Percentiles rank a stretch among this genome's conserved stretches.
Evolutionary conservation across 805 yeast species (phyloP).

Genomic region (Candida insectorum): DNA sequence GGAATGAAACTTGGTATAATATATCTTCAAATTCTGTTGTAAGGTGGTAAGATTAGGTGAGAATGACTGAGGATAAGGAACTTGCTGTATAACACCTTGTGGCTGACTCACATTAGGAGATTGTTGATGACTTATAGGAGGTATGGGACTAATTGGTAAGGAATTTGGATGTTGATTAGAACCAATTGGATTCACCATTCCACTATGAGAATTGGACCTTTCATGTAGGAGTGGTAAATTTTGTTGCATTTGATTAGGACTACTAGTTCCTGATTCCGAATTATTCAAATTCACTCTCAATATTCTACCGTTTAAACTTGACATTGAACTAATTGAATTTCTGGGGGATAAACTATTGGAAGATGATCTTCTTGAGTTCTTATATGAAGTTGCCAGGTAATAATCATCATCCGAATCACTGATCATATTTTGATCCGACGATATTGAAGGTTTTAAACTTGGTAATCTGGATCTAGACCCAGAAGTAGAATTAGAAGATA

Average conservation of each 20-base stretch:
- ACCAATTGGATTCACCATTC: slow-evolving; percentile 7
- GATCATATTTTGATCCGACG: slow-evolving; percentile 13
- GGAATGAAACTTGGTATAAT: slow-evolving; percentile 42
- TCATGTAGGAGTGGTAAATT: neutral
- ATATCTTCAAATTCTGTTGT: slow-evolving; percentile 34
- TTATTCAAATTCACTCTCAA: slow-evolving; percentile 11
- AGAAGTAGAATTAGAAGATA: slow-evolving; percentile 45
- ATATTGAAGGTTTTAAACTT: slow-evolving; percentile 21
- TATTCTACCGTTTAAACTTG: slow-evolving; percentile 30
- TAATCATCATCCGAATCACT: slow-evolving; percentile 36
- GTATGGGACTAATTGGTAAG: neutral
- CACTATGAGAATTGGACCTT: slow-evolving; percentile 2
- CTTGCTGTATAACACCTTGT: slow-evolving; percentile 5
- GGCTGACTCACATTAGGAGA: slow-evolving; percentile 7
- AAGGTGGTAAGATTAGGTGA: slow-evolving; percentile 14
- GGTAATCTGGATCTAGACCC: slow-evolving; percentile 23
- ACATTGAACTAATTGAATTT: slow-evolving; percentile 28
- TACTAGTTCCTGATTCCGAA: neutral
- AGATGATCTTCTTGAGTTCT: slow-evolving; percentile 13
- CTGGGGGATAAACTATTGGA: slow-evolving; percentile 27
- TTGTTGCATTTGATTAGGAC: neutral
- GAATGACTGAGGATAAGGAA: slow-evolving; percentile 7
- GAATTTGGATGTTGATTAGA: slow-evolving; percentile 6
- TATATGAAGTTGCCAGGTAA: slow-evolving; percentile 23
- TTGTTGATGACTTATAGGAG: slow-evolving; percentile 4